Conservation (phyloP, 1,284 basidiomycete species). For the Tremellales sp. region DNA sequence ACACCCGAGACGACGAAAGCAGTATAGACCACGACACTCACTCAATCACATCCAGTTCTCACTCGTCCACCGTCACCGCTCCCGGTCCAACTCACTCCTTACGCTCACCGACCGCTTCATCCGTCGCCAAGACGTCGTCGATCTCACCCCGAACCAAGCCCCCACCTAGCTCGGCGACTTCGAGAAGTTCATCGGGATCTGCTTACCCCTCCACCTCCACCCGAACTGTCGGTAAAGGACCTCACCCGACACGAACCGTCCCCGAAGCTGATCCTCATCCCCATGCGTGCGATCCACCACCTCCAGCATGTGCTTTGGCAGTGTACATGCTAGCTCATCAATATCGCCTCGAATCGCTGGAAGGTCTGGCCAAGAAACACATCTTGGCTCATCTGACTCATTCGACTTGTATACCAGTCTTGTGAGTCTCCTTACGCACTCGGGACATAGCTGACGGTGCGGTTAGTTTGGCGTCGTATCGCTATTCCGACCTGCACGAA, state of each 20-base stretch:
- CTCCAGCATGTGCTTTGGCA: slow-evolving; percentile 66
- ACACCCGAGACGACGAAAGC: slow-evolving; percentile 12
- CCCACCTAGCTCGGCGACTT: not conserved
- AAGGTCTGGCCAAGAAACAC: slow-evolving; percentile 65
- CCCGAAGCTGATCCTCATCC: slow-evolving; percentile 61
- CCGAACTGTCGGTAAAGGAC: not conserved
- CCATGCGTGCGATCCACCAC: slow-evolving; percentile 63
- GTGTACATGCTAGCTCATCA: slow-evolving; percentile 78
- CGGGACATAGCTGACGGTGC: no score
- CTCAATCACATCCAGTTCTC: slow-evolving; percentile 10
- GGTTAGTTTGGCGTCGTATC: slow-evolving; percentile 32
- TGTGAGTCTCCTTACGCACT: slow-evolving; percentile 53
- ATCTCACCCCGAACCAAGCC: not conserved
- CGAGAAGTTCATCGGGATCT: not conserved
- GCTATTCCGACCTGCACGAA: slow-evolving; percentile 34
- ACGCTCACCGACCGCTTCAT: no score
- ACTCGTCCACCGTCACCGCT: slow-evolving; percentile 19
- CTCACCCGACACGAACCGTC: not conserved
- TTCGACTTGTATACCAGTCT: slow-evolving; percentile 63
- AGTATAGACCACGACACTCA: slow-evolving; percentile 4
- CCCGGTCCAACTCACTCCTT: not conserved
- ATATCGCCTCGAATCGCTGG: slow-evolving; percentile 65
- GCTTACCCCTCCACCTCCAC: not conserved
- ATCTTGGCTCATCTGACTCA: slow-evolving; percentile 70
- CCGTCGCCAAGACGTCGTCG: not conserved